Evolutionary conservation across 1,139 yeast species (phyloP).

Genomic region (Pichia sp.): DNA sequence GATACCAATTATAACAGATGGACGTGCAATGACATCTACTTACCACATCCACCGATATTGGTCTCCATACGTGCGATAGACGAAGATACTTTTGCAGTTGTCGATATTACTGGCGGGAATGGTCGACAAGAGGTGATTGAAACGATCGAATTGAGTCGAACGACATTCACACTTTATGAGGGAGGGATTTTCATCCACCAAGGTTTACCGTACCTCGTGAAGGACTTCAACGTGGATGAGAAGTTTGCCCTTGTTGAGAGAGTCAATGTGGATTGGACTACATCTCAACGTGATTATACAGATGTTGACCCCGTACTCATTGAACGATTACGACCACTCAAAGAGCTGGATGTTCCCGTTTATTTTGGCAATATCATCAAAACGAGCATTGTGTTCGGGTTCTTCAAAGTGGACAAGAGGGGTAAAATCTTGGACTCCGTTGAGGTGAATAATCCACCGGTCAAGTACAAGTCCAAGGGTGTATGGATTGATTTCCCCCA

Average conservation of each 20-base stretch:
- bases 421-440: slow-evolving; percentile 83
- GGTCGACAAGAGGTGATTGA: slow-evolving; percentile 72
- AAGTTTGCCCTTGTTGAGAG: slow-evolving; percentile 76
- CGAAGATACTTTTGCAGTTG: slow-evolving; percentile 76
- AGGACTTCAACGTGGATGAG: slow-evolving; percentile 72
- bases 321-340: slow-evolving; percentile 52
- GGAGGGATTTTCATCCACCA: slow-evolving; percentile 95
- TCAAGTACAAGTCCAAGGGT: slow-evolving; percentile 62
- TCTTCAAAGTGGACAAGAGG: slow-evolving; percentile 72
- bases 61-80: slow-evolving; percentile 80
- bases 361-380: slow-evolving; percentile 70
- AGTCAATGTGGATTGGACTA: slow-evolving; percentile 90
- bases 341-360: slow-evolving; percentile 52
- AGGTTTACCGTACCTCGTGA: slow-evolving; percentile 80
- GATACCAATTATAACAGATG: slow-evolving; percentile 34
- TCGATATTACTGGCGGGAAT: slow-evolving; percentile 61
- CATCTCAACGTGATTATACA: slow-evolving; percentile 84
- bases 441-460: slow-evolving; percentile 87
- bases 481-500: slow-evolving; percentile 85
- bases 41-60: slow-evolving; percentile 74
- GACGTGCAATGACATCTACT: slow-evolving; percentile 53
- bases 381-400: slow-evolving; percentile 81
- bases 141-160: slow-evolving; percentile 83
- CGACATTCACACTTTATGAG: slow-evolving; percentile 86
- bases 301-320: slow-evolving; percentile 84